Conservation (phyloP, 768 basidiomycete genomes). For the Lepiota venenata region DNA sequence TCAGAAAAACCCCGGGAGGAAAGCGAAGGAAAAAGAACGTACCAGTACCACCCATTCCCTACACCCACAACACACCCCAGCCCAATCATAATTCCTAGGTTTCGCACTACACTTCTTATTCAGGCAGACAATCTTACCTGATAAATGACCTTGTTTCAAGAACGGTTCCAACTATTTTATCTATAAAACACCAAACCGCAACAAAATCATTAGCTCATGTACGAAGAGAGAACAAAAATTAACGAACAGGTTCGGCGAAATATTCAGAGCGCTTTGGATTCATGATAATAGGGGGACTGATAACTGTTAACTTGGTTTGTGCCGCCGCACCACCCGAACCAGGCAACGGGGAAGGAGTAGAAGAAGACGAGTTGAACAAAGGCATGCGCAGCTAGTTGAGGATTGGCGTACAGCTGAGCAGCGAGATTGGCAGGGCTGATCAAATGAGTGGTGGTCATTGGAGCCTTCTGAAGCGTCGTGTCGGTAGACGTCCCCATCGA, state of each 20-base stretch:
- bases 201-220: background rate
- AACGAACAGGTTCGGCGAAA: constrained; percentile 89
- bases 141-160: constrained; percentile 68
- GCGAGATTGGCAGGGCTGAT: constrained; percentile 36
- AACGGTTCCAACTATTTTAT: constrained; percentile 96
- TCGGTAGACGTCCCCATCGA: background rate
- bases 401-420: constrained; percentile 38
- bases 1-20: background rate
- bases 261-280: constrained; percentile 93
- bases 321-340: background rate
- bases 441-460: constrained; percentile 26
- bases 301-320: constrained; percentile 26
- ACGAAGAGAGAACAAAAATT: background rate
- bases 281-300: constrained; percentile 62
- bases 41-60: constrained; percentile 92
- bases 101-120: constrained; percentile 89
- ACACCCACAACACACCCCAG: constrained; percentile 88
- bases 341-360: background rate
- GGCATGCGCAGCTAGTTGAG: constrained; percentile 37
- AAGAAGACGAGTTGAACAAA: constrained; percentile 1
- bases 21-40: no score
- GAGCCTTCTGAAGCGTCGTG: background rate
- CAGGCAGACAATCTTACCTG: constrained; percentile 93
- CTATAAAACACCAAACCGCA: no score
- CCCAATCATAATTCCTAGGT: constrained; percentile 96